These are phyloP conservation scores for Dryas integrifolia DNA, from an alignment of 331 rosid species.

Conservation along the genomic window DNA sequence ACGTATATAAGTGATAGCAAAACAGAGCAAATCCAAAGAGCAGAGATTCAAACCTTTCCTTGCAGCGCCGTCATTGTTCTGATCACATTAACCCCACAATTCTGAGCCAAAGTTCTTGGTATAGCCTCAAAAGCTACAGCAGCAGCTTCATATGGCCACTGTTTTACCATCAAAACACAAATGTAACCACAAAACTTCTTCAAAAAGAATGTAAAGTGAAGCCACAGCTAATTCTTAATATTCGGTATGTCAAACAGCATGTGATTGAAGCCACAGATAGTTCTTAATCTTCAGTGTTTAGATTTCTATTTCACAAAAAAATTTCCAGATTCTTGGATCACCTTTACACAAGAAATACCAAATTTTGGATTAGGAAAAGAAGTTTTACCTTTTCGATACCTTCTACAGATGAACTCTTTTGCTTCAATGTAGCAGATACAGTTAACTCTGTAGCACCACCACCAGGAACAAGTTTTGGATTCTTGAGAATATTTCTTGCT, in stretches of 20 bases:
- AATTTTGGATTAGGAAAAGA: neutral
- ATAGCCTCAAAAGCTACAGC: constrained; percentile 97
- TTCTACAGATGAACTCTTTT: constrained; percentile 85
- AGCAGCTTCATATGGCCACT: constrained; percentile 99
- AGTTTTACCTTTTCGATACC: constrained; percentile 80
- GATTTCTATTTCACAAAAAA: neutral
- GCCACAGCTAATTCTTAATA: constrained; percentile 2
- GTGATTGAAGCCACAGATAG: neutral
- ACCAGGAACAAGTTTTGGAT: constrained; percentile 93
- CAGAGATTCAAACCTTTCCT: constrained; percentile 61
- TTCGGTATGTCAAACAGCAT: neutral
- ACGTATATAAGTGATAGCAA: neutral
- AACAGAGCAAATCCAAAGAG: constrained; percentile 1
- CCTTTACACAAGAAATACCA: neutral
- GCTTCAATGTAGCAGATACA: constrained; percentile 85
- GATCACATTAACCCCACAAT: constrained; percentile 92
- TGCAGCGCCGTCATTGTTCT: constrained; percentile 91
- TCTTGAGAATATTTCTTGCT: constrained; percentile 83
- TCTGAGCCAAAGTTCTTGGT: constrained; percentile 91
- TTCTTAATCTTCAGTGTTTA: neutral
- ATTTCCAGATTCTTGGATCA: neutral
- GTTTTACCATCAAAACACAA: constrained; percentile 18
- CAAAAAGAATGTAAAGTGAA: neutral
- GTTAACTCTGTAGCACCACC: constrained; percentile 96
- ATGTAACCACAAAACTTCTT: neutral